phyloP scores from a whole-genome alignment of 352 stramenopile genomes.

The Globisporangium nodosum region DNA sequence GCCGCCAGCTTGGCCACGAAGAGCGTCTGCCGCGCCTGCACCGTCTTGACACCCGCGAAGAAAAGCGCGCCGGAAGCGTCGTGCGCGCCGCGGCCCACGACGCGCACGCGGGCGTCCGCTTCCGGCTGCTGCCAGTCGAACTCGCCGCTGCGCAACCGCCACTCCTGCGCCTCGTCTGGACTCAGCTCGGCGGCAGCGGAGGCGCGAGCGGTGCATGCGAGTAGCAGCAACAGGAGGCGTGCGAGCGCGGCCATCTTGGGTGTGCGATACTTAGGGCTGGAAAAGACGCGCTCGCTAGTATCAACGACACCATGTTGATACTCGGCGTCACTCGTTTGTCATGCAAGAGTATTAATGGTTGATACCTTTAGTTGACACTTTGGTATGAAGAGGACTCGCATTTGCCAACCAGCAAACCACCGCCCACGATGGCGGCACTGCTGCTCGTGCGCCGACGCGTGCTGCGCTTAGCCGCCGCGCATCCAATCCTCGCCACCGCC shows the following conservation, averaged over 20 bases:
- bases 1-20: conserved; percentile 48
- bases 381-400: no score
- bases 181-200: conserved; percentile 7
- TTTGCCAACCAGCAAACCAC: no score
- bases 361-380: no score
- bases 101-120: conserved; percentile 23
- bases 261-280: no score
- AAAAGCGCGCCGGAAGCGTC: conserved; percentile 48
- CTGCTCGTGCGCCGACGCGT: no score
- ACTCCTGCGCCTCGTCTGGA: conserved; percentile 31
- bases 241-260: background rate
- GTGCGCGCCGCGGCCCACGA: conserved; percentile 28
- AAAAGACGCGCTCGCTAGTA: no score
- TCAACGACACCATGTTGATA: no score
- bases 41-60: conserved; percentile 48
- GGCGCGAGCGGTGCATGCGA: background rate
- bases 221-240: background rate
- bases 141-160: conserved; percentile 25
- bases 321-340: no score
- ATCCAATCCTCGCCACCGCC: background rate
- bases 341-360: no score
- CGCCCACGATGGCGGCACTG: no score
- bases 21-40: conserved; percentile 32
- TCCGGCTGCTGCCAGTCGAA: conserved; percentile 59
- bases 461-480: no score